Conservation (phyloP, 805 yeast genomes). For the Alloascoidea hylecoeti region DNA sequence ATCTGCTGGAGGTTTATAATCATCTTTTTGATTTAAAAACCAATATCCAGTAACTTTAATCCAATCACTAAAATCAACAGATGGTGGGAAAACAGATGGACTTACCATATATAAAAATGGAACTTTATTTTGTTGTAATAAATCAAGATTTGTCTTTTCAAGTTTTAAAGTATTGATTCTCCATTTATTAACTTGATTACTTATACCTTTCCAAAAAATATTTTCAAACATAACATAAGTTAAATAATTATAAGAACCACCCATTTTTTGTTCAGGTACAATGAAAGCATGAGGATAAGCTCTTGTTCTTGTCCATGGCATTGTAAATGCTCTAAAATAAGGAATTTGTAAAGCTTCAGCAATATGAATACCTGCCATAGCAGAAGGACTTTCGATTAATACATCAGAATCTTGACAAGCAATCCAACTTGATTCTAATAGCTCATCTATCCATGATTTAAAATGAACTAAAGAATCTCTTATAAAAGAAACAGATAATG, state of each 20-base stretch:
- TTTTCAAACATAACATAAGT: constrained; percentile 91
- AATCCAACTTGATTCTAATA: constrained; percentile 63
- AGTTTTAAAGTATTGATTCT: constrained; percentile 52
- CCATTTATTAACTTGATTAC: constrained; percentile 83
- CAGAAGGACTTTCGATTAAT: constrained; percentile 88
- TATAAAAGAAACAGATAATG: constrained; percentile 69
- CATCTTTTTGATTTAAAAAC: constrained; percentile 54
- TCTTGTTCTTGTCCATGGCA: constrained; percentile 97
- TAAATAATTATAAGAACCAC: constrained; percentile 84
- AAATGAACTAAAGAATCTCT: constrained; percentile 75
- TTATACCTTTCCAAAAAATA: constrained; percentile 85
- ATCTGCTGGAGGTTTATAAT: constrained; percentile 45
- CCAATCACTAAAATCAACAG: constrained; percentile 92
- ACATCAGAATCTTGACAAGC: constrained; percentile 80
- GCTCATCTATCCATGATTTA: constrained; percentile 69
- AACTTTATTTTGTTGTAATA: constrained; percentile 61
- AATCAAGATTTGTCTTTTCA: constrained; percentile 54
- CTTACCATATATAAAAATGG: constrained; percentile 87
- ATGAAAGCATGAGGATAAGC: constrained; percentile 96
- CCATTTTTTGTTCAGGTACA: constrained; percentile 86
- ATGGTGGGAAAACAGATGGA: constrained; percentile 81
- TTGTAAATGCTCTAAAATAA: constrained; percentile 88
- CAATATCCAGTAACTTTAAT: constrained; percentile 89
- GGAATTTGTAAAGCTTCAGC: constrained; percentile 89
- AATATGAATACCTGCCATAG: constrained; percentile 90